phyloP scores from a whole-genome alignment of 2,329 filamentous ascomycete species.

The Microcyclospora pomicola region DNA sequence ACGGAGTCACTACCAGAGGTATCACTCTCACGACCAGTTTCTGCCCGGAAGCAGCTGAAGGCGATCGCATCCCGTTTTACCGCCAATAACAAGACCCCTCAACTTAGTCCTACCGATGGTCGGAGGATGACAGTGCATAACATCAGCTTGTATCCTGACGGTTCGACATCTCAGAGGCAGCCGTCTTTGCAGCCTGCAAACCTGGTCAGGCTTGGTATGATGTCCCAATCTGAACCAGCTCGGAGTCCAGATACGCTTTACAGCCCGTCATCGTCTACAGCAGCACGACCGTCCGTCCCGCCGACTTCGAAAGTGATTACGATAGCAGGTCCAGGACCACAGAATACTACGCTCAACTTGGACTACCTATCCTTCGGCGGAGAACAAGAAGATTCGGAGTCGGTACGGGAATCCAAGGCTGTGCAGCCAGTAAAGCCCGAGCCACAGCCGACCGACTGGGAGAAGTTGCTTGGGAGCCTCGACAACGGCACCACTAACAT shows the following conservation, averaged over 20 bases:
- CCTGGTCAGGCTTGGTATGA: conserved; percentile 1
- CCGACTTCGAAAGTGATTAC: not conserved
- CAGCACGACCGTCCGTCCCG: conserved; percentile 8
- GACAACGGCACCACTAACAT: conserved; percentile 70
- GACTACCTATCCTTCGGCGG: conserved; percentile 35
- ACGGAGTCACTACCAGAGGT: not conserved
- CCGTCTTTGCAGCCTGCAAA: conserved; percentile 32
- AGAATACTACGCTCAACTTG: conserved; percentile 22
- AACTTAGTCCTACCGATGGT: conserved; percentile 16
- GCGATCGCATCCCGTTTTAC: conserved; percentile 34
- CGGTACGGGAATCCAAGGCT: conserved; percentile 4
- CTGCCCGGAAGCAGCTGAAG: conserved; percentile 35
- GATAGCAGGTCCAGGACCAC: not conserved
- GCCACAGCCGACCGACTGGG: conserved; percentile 58
- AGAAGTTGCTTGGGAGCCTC: conserved; percentile 63
- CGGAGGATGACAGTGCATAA: conserved; percentile 30
- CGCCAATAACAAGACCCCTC: conserved; percentile 13
- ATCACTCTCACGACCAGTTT: conserved; percentile 15
- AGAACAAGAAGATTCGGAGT: conserved; percentile 16
- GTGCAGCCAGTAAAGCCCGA: conserved; percentile 19
- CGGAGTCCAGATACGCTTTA: conserved; percentile 27
- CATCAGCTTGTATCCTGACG: conserved; percentile 33
- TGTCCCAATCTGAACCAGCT: conserved; percentile 34
- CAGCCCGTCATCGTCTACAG: conserved; percentile 15
- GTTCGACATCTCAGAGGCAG: conserved; percentile 35